Evolutionary conservation across 2,329 filamentous ascomycete species (phyloP), one percentile per base, ranked within the genome.

Genomic region (Aspergillus calidoustus): DNA sequence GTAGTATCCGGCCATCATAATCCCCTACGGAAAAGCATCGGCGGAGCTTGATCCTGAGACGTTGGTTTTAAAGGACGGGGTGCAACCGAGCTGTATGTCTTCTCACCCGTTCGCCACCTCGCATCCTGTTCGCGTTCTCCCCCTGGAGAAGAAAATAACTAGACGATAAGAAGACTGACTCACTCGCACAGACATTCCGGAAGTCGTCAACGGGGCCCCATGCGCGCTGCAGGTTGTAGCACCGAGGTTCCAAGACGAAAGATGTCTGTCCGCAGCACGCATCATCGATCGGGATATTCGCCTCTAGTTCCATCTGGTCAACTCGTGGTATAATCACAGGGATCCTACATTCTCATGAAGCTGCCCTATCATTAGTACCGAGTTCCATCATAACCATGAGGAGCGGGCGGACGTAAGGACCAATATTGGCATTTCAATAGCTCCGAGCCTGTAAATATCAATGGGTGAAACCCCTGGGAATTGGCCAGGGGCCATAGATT

Each of bases 161-260:
- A n/a, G 9, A 38, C 15, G 3, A 48, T 23, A 9, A 22, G 8
- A 17, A 49, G 38, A 7, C 63, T 69, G 41, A 69, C 52, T 30
- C 4, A 6, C 19, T 15, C 38, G 9, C 28, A 34, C 30, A 84
- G 82, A 84, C 64, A 64, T 78, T 3, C 73, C 80, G 0, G 74
- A 76, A 4, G 64, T 67, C 0, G 69, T 77, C 0, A 76, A 84
- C 44, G 81, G 80, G 1, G 73, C 77, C 3, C 82, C 83, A 0
- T 80, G 79, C 22, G 74, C 81, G 3, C 66, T 85, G 4, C 82
- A 85, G 64, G 64, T 85, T 3, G 69, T 82, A 22, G 76, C 82
- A 0, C 79, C 78, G 8, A 74, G 75, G 1, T 79, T 83, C 72
- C 77, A 79, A 51, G 83, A 85, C 22, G 82, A 85, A 63, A 79